Percentiles rank a stretch among this genome's conserved stretches.
phyloP scores from a whole-genome alignment of 306 rosid genomes.

The Quercus berberidifolia region DNA sequence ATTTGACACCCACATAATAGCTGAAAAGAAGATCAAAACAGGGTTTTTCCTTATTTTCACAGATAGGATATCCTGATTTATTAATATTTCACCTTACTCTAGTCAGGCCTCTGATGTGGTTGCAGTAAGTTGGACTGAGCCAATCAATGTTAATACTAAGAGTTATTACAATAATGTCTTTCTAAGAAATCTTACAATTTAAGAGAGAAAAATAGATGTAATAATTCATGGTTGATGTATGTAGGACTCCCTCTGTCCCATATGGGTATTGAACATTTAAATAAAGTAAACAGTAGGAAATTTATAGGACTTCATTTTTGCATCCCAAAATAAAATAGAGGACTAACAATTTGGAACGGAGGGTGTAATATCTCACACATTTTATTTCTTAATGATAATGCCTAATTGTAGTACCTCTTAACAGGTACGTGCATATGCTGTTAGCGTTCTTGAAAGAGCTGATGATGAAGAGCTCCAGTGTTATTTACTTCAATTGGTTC shows the following conservation, averaged over 20 bases:
- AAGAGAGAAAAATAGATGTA: not conserved
- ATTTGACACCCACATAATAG: not conserved
- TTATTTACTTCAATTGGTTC: conserved; percentile 96
- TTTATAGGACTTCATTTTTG: too few relatives aligned
- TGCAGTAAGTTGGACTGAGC: too few relatives aligned
- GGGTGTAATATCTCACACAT: not conserved
- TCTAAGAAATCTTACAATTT: not conserved
- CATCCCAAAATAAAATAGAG: too few relatives aligned
- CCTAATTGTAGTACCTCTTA: conserved; percentile 11
- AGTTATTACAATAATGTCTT: too few relatives aligned
- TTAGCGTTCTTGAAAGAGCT: conserved; percentile 97
- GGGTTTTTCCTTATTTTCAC: not conserved
- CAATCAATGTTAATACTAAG: too few relatives aligned
- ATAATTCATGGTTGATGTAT: not conserved
- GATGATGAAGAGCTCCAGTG: conserved; percentile 98
- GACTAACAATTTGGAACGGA: too few relatives aligned
- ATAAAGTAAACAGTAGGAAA: not conserved
- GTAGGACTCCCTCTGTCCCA: not conserved
- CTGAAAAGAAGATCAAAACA: not conserved
- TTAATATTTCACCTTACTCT: not conserved
- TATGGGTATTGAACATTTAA: not conserved
- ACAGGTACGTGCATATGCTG: conserved; percentile 99
- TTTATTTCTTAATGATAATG: conserved; percentile 12
- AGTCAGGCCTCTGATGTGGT: too few relatives aligned
- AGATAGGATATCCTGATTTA: not conserved